phyloP scores from a whole-genome alignment of 1,284 basidiomycete genomes.

The Puccinia novopanici region DNA sequence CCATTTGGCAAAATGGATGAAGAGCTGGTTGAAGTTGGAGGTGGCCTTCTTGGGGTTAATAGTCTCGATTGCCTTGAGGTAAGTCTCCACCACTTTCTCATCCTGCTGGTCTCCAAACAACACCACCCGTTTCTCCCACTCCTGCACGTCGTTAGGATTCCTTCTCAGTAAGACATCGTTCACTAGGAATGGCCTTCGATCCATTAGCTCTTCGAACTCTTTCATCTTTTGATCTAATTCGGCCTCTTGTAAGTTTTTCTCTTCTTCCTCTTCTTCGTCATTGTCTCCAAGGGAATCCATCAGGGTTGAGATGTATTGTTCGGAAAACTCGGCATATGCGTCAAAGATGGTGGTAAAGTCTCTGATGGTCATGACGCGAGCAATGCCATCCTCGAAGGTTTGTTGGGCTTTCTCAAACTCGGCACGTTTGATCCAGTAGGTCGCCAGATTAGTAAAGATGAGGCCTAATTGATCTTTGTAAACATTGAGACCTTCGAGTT shows the following conservation, averaged over 20 bases:
- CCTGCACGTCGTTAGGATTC: conserved; percentile 97
- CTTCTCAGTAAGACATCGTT: conserved; percentile 91
- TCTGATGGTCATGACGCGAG: conserved; percentile 82
- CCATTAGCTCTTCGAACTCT: conserved; percentile 91
- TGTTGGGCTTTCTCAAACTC: conserved; percentile 84
- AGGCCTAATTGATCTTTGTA: conserved; percentile 97
- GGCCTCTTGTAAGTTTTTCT: conserved; percentile 63
- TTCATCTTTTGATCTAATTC: conserved; percentile 89
- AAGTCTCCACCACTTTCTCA: conserved; percentile 88
- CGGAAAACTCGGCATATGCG: conserved; percentile 90
- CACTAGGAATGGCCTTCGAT: conserved; percentile 89
- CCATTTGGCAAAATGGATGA: conserved; percentile 93
- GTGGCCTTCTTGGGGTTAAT: conserved; percentile 87
- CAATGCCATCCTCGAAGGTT: conserved; percentile 85
- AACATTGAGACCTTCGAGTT: conserved; percentile 77
- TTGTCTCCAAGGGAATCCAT: conserved; percentile 84
- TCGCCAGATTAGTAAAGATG: conserved; percentile 93
- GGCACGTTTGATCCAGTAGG: conserved; percentile 96
- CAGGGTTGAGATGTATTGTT: conserved; percentile 84
- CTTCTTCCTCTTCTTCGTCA: conserved; percentile 63
- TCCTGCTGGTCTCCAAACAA: conserved; percentile 83
- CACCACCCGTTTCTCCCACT: conserved; percentile 98
- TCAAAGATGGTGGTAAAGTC: conserved; percentile 99
- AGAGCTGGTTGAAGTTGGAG: conserved; percentile 84
- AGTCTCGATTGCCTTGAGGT: conserved; percentile 82